Evolutionary conservation across 2,329 filamentous ascomycete species (phyloP), one percentile per base, ranked within the genome.

Genomic region (Fusarium avenaceum): DNA sequence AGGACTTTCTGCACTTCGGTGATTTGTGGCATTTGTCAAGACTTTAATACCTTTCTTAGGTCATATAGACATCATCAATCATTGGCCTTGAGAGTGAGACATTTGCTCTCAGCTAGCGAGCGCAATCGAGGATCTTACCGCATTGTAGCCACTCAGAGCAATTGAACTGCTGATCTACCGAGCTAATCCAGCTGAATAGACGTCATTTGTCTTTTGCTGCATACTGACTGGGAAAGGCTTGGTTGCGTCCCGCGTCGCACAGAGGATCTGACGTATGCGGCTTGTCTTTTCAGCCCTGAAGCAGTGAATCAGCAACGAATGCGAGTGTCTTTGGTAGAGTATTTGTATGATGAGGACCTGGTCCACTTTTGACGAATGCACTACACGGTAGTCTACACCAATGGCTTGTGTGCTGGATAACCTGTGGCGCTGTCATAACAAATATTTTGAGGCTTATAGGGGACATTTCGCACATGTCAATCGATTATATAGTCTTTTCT

Each of bases 21-120:
- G 28, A 30, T 30, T 30, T 30, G 28, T 30, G 28, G 28, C 28
- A 13, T 30, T 30, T 30, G 3, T 10, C 4, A 13, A 11, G 4
- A 13, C 28, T 30, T 30, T 11, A 30, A 30, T 30, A 30, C 10
- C 10, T n/a, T 56, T 22, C 6, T 19, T 43, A 44, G 15, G 32
- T 63, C 15, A 49, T 15, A 40, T 6, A 17, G 7, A 44, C 57
- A 63, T 63, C 59, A 63, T 63, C 14, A 43, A 63, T 63, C 59
- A 63, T 63, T 17, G 35, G 48, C 15, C 15, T 13, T 17, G 22
- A 20, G 14, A 32, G 30, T 24, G n/a, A 63, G 48, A 48, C 26
- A 49, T 57, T 44, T 57, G 38, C 26, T 63, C 6, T 57, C 44
- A 63, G 59, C 49, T 63, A 28, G n/a, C 54, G 24, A 51, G 52